phyloP scores from a whole-genome alignment of 208 protist genomes.

The Blechomonas ayalai region DNA sequence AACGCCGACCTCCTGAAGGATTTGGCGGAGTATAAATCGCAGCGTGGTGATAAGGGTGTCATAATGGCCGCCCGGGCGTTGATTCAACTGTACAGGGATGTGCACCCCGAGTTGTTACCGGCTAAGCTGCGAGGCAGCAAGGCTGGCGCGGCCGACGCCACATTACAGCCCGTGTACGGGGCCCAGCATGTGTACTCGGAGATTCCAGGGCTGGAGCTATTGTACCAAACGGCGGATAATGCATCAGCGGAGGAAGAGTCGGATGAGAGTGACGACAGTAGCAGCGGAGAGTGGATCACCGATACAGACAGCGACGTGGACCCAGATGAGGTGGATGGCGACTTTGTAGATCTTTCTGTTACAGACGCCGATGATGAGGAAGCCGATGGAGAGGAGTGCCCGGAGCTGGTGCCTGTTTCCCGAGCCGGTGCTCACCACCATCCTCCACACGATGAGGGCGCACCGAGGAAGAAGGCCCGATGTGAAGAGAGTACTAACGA shows the following conservation, averaged over 20 bases:
- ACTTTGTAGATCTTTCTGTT: conserved; percentile 57
- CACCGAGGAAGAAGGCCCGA: conserved; percentile 2
- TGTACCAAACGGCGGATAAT: conserved; percentile 38
- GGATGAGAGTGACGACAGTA: conserved; percentile 20
- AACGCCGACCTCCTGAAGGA: conserved; percentile 90
- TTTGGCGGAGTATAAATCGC: conserved; percentile 90
- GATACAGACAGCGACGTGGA: conserved; percentile 63
- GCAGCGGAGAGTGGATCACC: conserved; percentile 63
- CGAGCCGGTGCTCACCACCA: no score
- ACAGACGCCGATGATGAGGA: conserved; percentile 25
- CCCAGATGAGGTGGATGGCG: conserved; percentile 62
- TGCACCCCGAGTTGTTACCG: conserved; percentile 94
- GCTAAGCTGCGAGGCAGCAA: conserved; percentile 86
- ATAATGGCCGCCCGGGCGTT: conserved; percentile 93
- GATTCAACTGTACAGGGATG: conserved; percentile 92
- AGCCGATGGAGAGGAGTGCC: conserved; percentile 40
- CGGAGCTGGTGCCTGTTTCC: conserved; percentile 40
- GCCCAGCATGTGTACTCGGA: conserved; percentile 67
- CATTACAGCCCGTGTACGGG: conserved; percentile 53
- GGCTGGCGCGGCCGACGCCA: conserved; percentile 18
- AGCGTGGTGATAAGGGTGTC: conserved; percentile 93
- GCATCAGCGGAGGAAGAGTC: conserved; percentile 11
- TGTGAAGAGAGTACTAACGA: no score
- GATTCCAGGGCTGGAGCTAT: conserved; percentile 81
- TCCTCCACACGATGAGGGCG: conserved; percentile 2